Evolutionary conservation across 164 flowering plant genomes (phyloP), one percentile per base, ranked within the genome.

Genomic region (Nelumbo lutea): DNA sequence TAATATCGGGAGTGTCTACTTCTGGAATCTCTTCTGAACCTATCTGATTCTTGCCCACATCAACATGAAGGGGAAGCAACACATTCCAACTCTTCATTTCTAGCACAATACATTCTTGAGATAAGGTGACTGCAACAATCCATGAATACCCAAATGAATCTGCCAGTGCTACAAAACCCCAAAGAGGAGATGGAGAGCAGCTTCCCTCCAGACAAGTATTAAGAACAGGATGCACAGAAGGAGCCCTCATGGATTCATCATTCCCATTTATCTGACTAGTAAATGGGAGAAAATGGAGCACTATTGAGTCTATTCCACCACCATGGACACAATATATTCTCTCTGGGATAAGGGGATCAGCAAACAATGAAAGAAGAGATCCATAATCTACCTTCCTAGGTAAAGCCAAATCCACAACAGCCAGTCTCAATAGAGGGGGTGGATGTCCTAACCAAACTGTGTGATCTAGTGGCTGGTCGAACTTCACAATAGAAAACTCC

Each of bases 101-200:
- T 41, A 90, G 71, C 72, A 95, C 91, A 50, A 88, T 61, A 79
- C 98, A 89, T 72, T 89, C 97, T 44, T 48, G 75, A 64, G 82
- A 76, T 56, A 75, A 76, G 41, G 92, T 86, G 53, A 88, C 74
- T 27, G 84, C 94, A 64, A 93, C 81, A 68, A 88, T 82, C 98
- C 99, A 92, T n/a, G 97, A 89, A 73, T 80, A 80, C 10, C 98
- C 99, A 80, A 87, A 85, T 59, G 93, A 78, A 84, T 90, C 97
- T 6, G 90, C 83, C 50, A 95, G 71, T 53, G 93, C 74, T 67
- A 85, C 79, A 72, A 87, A 88, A 57, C 97, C 99, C 77, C 64
- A 75, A 53, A 95, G 81, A 51, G 86, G 77, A 53, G 86, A 77
- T 4, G 78, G 65, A 44, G 83, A 70, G 70, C 76, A 75, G 53